phyloP scores from a whole-genome alignment of 2,329 filamentous ascomycete genomes.

The Aureobasidium sp. region DNA sequence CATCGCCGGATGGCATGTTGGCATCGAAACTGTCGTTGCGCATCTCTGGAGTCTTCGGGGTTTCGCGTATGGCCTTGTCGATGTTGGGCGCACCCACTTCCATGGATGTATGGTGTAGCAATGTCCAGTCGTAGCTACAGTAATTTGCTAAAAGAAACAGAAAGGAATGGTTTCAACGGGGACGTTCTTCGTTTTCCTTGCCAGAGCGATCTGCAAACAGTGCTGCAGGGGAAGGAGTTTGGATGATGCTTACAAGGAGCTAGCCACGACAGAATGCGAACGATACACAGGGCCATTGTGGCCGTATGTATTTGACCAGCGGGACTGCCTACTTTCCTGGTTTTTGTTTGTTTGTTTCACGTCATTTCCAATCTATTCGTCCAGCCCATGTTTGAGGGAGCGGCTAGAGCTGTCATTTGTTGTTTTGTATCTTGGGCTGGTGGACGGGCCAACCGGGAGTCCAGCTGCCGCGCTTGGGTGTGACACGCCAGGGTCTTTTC shows the following conservation, averaged over 20 bases:
- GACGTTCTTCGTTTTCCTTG: conserved; percentile 2
- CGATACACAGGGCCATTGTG: not conserved
- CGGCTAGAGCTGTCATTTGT: conserved; percentile 8
- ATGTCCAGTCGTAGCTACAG: not conserved
- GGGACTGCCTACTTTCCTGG: not conserved
- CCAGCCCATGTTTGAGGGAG: not conserved
- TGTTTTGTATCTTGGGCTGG: not conserved
- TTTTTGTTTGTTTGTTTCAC: not conserved
- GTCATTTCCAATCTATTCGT: conserved; percentile 9
- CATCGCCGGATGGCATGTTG: not conserved
- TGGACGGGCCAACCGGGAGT: conserved; percentile 5
- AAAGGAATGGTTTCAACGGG: not conserved
- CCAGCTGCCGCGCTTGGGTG: not conserved
- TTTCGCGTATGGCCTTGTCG: not conserved
- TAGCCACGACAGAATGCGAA: conserved; percentile 5
- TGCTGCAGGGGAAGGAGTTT: conserved; percentile 4
- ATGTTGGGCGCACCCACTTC: not conserved
- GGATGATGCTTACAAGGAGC: conserved; percentile 12
- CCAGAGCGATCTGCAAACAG: not conserved
- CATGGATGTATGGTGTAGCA: conserved; percentile 3
- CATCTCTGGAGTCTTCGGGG: conserved; percentile 2
- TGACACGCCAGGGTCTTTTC: not conserved
- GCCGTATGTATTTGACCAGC: not conserved
- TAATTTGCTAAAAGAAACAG: not conserved
- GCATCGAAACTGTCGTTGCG: conserved; percentile 11